phyloP scores from a whole-genome alignment of 1,284 basidiomycete genomes.

The Ceratobasidium theobromae region DNA sequence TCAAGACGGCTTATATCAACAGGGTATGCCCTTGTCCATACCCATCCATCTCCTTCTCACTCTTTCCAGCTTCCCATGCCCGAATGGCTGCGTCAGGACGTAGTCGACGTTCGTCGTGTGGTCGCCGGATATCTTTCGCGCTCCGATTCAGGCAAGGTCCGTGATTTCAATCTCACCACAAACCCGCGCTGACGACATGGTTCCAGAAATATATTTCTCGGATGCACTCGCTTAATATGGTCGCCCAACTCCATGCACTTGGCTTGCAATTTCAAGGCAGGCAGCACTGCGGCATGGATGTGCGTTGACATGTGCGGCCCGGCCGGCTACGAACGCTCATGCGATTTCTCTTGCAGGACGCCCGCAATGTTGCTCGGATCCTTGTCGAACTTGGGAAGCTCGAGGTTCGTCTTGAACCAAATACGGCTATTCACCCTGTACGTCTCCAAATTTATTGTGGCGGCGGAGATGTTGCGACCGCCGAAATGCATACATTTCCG shows the following conservation, averaged over 20 bases:
- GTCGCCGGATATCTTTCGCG: slow-evolving; percentile 44
- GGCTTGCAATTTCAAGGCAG: slow-evolving; percentile 74
- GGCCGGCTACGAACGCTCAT: slow-evolving; percentile 9
- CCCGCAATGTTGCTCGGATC: slow-evolving; percentile 80
- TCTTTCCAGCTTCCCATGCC: slow-evolving; percentile 61
- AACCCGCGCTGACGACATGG: background rate
- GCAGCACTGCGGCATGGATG: slow-evolving; percentile 85
- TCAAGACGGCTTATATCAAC: slow-evolving; percentile 81
- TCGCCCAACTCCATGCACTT: slow-evolving; percentile 60
- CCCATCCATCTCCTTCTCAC: slow-evolving; percentile 43
- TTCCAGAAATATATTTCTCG: background rate
- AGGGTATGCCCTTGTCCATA: slow-evolving; percentile 51
- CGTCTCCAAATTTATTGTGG: slow-evolving; percentile 39
- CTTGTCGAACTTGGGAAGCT: slow-evolving; percentile 69
- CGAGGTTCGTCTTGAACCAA: slow-evolving; percentile 68
- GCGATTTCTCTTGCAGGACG: slow-evolving; percentile 60
- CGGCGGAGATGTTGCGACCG: background rate
- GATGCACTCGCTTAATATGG: slow-evolving; percentile 56
- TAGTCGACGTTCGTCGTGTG: slow-evolving; percentile 66
- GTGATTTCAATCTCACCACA: background rate
- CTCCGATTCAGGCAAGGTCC: slow-evolving; percentile 3
- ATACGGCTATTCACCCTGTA: slow-evolving; percentile 66
- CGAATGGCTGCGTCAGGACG: slow-evolving; percentile 65
- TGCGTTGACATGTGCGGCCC: slow-evolving; percentile 48
- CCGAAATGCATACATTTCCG: background rate